Conservation (phyloP, 129 eudicot genomes). For the Artemisia annua region DNA sequence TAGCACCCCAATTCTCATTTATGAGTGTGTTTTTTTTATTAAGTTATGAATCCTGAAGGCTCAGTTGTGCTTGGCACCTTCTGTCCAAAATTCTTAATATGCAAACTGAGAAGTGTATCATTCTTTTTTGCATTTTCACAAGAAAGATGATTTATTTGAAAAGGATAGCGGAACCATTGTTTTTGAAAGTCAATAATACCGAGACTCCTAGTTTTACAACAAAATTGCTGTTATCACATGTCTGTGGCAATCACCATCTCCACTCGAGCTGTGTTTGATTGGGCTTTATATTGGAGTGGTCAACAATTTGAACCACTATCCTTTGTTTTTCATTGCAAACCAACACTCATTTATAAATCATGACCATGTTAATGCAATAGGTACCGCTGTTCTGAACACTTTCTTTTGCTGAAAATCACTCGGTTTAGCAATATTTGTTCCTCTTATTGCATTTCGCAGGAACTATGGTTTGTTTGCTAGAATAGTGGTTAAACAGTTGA, state of each 20-base stretch:
- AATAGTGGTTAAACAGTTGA: neutral
- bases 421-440: neutral
- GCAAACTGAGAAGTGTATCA: neutral
- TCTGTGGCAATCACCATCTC: neutral
- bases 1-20: too few relatives aligned
- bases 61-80: neutral
- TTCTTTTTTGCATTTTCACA: neutral
- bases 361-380: neutral
- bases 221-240: neutral
- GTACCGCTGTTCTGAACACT: neutral
- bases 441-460: too few relatives aligned
- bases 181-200: neutral
- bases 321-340: neutral
- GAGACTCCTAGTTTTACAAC: neutral
- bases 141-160: neutral
- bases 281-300: neutral
- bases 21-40: too few relatives aligned
- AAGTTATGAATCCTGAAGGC: too few relatives aligned
- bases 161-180: neutral
- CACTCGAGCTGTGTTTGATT: neutral
- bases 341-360: neutral
- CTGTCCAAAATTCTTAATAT: neutral
- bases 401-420: neutral
- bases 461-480: too few relatives aligned
- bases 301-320: neutral